These are phyloP conservation scores for Micractinium sp. DNA, from an alignment of 139 green algal species.

Conservation along the genomic window DNA sequence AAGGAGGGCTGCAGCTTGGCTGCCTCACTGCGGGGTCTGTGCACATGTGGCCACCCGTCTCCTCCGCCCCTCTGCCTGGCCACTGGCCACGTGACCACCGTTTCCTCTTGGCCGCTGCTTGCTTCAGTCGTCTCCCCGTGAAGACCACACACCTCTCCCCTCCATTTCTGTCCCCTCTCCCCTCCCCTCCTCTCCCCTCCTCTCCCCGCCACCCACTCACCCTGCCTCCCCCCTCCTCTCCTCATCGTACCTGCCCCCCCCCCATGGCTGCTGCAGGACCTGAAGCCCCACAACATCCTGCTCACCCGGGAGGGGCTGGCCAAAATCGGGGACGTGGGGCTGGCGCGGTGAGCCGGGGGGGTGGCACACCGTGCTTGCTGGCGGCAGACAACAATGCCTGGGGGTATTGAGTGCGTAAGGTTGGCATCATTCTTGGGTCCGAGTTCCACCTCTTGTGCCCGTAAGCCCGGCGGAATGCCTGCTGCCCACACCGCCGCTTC, in stretches of 20 bases:
- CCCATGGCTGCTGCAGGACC: not conserved
- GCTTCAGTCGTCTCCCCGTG: too few relatives aligned
- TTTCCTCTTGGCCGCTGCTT: not conserved
- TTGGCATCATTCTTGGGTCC: too few relatives aligned
- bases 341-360: not conserved
- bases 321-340: slow-evolving; percentile 43
- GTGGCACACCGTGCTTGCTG: not conserved
- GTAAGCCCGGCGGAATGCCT: not conserved
- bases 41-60: too few relatives aligned
- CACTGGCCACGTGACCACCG: too few relatives aligned
- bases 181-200: not conserved
- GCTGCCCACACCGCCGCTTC: not conserved
- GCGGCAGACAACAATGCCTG: not conserved
- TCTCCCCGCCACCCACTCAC: not conserved
- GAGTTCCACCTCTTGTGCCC: not conserved
- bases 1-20: not conserved
- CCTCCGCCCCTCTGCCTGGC: too few relatives aligned
- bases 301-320: slow-evolving; percentile 21
- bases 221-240: not conserved
- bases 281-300: slow-evolving; percentile 43
- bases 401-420: too few relatives aligned
- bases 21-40: too few relatives aligned
- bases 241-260: not conserved
- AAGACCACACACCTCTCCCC: too few relatives aligned
- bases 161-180: too few relatives aligned